phyloP scores from a whole-genome alignment of 1,284 basidiomycete genomes.

The Fistulinella cinereoalba region DNA sequence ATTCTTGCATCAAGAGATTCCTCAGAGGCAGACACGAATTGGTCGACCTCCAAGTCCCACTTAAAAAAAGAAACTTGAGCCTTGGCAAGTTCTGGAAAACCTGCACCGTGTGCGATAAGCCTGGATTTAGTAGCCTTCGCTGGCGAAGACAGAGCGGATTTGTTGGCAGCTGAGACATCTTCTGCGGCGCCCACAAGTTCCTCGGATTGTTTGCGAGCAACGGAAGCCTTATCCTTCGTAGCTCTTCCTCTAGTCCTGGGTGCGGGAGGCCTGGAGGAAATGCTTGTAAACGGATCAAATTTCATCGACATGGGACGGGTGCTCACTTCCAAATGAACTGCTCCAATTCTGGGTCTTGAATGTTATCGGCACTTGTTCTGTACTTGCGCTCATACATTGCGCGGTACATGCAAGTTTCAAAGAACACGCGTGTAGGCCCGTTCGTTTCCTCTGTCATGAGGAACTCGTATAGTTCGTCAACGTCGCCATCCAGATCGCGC shows the following conservation, averaged over 20 bases:
- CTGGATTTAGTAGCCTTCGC: conserved; percentile 16
- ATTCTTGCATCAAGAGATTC: conserved; percentile 73
- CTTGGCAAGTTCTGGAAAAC: conserved; percentile 37
- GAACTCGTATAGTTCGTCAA: conserved; percentile 82
- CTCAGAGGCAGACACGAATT: conserved; percentile 63
- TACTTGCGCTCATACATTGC: conserved; percentile 95
- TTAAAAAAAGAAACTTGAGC: conserved; percentile 59
- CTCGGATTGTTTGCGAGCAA: conserved; percentile 15
- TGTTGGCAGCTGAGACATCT: conserved; percentile 6
- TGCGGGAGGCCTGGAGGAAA: conserved; percentile 37
- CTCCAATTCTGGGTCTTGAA: conserved; percentile 65
- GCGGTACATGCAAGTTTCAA: conserved; percentile 91
- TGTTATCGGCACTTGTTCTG: conserved; percentile 66
- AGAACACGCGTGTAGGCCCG: conserved; percentile 80
- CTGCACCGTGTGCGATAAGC: conserved; percentile 9
- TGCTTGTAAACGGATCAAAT: conserved; percentile 25
- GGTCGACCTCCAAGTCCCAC: conserved; percentile 70
- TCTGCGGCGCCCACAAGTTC: no score
- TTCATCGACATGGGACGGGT: background rate
- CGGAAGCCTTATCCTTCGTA: conserved; percentile 17
- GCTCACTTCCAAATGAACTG: conserved; percentile 78
- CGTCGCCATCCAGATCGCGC: conserved; percentile 84
- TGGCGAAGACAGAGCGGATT: conserved; percentile 10
- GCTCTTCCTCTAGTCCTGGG: conserved; percentile 27
- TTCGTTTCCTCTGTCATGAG: conserved; percentile 73